A percentile compares a stretch with the other conserved stretches of the same genome.
Conservation (phyloP, 2,329 filamentous ascomycete genomes). For the Fusarium fracticaudum region DNA sequence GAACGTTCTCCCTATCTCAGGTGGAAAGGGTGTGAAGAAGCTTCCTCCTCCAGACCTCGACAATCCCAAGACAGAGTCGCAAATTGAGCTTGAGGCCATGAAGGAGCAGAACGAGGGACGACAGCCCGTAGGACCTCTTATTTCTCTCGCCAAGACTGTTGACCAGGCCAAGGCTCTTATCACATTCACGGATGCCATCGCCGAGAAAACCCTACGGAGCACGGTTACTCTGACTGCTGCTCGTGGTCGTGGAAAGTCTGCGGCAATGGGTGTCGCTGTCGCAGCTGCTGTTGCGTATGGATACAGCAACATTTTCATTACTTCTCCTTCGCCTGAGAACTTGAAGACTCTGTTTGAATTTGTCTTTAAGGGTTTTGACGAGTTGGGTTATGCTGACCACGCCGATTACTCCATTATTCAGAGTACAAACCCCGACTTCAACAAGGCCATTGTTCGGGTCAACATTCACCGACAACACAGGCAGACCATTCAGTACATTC, state of each 20-base stretch:
- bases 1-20: conserved; percentile 96
- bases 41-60: conserved; percentile 81
- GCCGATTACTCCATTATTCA: conserved; percentile 98
- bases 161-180: conserved; percentile 97
- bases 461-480: conserved; percentile 95
- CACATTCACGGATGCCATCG: conserved; percentile 95
- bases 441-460: conserved; percentile 97
- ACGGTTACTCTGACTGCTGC: conserved; percentile 94
- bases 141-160: conserved; percentile 86
- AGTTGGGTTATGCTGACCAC: conserved; percentile 92
- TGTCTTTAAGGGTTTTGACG: conserved; percentile 97
- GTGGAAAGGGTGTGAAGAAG: conserved; percentile 87
- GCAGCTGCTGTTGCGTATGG: conserved; percentile 94
- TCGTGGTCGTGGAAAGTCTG: conserved; percentile 95
- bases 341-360: conserved; percentile 99
- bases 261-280: conserved; percentile 91
- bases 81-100: conserved; percentile 82
- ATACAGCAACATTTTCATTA: conserved; percentile 99
- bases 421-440: conserved; percentile 97
- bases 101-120: conserved; percentile 89
- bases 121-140: conserved; percentile 84
- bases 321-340: conserved; percentile 96
- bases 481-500: conserved; percentile 98
- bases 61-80: conserved; percentile 74
- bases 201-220: conserved; percentile 92